Conservation (phyloP, 495 filamentous ascomycete genomes). For the Xylaria bambusicola region DNA sequence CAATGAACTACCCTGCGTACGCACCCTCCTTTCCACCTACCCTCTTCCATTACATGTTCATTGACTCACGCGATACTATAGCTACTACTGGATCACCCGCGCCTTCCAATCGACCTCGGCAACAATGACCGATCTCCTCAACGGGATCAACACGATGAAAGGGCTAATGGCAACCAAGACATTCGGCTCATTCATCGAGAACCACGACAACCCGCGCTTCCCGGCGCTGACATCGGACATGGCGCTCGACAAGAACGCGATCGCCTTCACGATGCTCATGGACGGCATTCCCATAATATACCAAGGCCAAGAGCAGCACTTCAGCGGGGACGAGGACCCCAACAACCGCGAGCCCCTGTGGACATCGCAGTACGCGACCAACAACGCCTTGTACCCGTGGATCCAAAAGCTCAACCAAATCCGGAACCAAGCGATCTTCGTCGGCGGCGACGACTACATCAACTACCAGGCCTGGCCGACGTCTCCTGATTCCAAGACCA, state of each 20-base stretch:
- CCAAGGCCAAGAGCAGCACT: slow-evolving; percentile 71
- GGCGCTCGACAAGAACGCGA: slow-evolving; percentile 63
- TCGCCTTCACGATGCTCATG: slow-evolving; percentile 67
- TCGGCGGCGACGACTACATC: slow-evolving; percentile 49
- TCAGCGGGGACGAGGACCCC: slow-evolving; percentile 57
- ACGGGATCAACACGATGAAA: slow-evolving; percentile 58
- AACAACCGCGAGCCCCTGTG: slow-evolving; percentile 74
- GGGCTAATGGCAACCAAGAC: slow-evolving; percentile 29
- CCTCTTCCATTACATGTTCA: background rate
- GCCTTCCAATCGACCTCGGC: slow-evolving; percentile 62
- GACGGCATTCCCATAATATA: slow-evolving; percentile 53
- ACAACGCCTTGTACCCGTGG: slow-evolving; percentile 58
- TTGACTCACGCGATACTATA: slow-evolving; percentile 9
- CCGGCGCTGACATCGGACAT: slow-evolving; percentile 56
- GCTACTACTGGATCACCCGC: slow-evolving; percentile 59
- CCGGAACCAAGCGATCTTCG: slow-evolving; percentile 55
- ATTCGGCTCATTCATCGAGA: slow-evolving; percentile 69
- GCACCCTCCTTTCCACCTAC: slow-evolving; percentile 24
- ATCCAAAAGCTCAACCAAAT: slow-evolving; percentile 61
- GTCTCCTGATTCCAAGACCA: slow-evolving; percentile 56
- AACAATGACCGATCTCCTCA: slow-evolving; percentile 57
- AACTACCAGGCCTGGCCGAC: slow-evolving; percentile 57
- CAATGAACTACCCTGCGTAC: slow-evolving; percentile 70
- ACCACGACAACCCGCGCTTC: slow-evolving; percentile 73
- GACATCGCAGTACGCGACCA: slow-evolving; percentile 62